Base-by-base conservation (phyloP, 768 basidiomycete genomes). In the Roridomyces roridus region DNA sequence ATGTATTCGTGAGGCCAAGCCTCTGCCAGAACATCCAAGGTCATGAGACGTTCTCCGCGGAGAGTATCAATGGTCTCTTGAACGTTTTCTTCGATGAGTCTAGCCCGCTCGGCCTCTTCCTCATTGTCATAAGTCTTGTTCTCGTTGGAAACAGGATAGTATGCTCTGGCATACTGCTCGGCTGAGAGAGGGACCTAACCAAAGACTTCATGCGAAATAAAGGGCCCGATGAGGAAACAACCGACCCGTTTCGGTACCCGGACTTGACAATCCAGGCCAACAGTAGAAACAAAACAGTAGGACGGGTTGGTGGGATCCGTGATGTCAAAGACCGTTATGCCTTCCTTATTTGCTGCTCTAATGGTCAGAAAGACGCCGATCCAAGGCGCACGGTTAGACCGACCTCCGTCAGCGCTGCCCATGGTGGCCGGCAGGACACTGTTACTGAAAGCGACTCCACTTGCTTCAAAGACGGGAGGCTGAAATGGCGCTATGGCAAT, bases 311-410 rank as follows among this genome's bases (percentile, higher is more conserved):
- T 36, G 1, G 68, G 65, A 25, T 65, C 63, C 15, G 66, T 70
- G 36, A 72, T 54, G 45, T 72, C 71, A n/a, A 72, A 57, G 15
- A 72, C 54, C 4, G 71, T 64, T 37, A 71, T 67, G 9, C 71
- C 70, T n/a, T 71, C 69, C 46, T 73, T 64, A 52, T 72, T 72
- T 43, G 67, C 72, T 73, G 39, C 31, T 28, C 23, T n/a, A n/a
- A n/a, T n/a, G n/a, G n/a, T n/a, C n/a, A n/a, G n/a, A n/a, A n/a
- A n/a, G n/a, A n/a, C n/a, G n/a, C n/a, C n/a, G n/a, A n/a, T n/a
- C n/a, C n/a, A n/a, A n/a, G n/a, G n/a, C n/a, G n/a, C n/a, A n/a
- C n/a, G n/a, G 9, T 10, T 55, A 21, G 24, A 65, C 69, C 35
- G 21, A 65, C 65, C 63, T 44, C 59, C 66, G 18, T 65, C 58